Evolutionary conservation across 2,329 filamentous ascomycete species (phyloP).

Genomic region (Cladosporium sp.): DNA sequence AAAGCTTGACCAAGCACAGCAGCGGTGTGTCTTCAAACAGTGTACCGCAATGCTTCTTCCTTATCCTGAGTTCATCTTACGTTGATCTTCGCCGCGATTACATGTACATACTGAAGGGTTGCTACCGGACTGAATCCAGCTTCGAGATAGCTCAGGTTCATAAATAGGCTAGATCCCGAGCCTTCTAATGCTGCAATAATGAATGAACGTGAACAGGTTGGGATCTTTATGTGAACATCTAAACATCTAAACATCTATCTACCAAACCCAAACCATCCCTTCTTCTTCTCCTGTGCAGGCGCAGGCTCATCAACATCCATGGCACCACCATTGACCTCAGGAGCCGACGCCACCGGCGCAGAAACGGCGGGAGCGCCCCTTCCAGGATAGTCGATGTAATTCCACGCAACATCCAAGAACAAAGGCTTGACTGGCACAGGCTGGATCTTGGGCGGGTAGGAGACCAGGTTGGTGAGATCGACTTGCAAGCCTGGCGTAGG

Average conservation of each 20-base stretch:
- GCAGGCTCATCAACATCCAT: constrained; percentile 24
- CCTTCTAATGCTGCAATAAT: background rate
- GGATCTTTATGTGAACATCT: background rate
- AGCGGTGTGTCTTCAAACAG: background rate
- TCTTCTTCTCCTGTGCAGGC: constrained; percentile 47
- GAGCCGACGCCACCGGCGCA: constrained; percentile 28
- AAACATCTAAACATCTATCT: constrained; percentile 33
- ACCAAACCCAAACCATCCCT: constrained; percentile 56
- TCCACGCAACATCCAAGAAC: constrained; percentile 96
- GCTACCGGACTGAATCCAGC: no score
- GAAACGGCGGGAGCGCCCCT: constrained; percentile 40
- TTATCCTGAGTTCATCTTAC: no score
- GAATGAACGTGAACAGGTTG: background rate
- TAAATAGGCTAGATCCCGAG: no score
- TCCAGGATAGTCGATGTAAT: constrained; percentile 90
- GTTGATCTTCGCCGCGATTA: no score
- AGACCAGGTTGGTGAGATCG: constrained; percentile 78
- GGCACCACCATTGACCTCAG: constrained; percentile 30
- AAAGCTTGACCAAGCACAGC: background rate
- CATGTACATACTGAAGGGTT: no score
- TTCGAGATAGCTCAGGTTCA: no score
- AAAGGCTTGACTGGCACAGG: constrained; percentile 89
- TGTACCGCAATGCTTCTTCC: no score
- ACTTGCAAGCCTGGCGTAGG: constrained; percentile 62
- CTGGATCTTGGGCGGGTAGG: constrained; percentile 81